Evolutionary conservation across 371 early-diverging fungal genomes (phyloP), one percentile per base, ranked within the genome.

Genomic region (Chytridiales sp.): DNA sequence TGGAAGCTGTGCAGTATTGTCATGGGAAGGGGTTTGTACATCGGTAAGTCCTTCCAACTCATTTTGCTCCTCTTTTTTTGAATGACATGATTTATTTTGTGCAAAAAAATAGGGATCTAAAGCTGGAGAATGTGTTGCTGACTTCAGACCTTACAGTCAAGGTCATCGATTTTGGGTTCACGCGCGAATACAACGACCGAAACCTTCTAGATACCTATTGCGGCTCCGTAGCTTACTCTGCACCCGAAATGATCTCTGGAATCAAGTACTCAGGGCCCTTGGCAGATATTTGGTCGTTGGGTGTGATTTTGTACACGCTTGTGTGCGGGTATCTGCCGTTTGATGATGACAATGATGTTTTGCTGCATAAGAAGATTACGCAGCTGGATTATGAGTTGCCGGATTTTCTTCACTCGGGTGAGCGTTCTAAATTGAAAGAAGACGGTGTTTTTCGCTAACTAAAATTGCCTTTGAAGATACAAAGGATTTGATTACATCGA

Each of bases 141-240:
- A 89, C 87, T 61, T 69, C 79, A 30, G 78, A 90, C 47, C 72
- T 85, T 61, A 81, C 86, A 52, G 80, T 88, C 64, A 94, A 92
- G 67, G 74, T 94, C 39, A 87, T 87, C 47, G 94, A 94, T 74
- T 92, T 94, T 79, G 94, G 94, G 21, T 92, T 94, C 76, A 89
- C 91, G n/a, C 77, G 87, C 11, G 81, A 84, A 48, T 81, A 79
- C 30, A 68, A 61, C 9, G 85, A 87, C 30, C 72, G 76, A 40
- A 85, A 83, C 59, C 69, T 88, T 32, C 75, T 92, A 19, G 93
- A 92, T 60, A 88, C 90, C 1, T 89, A 87, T 69, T 93, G 93
- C 68, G 93, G 93, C 0, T 88, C 89, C 32, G 77, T 84, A 1
- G 88, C 87, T 9, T 93, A 91, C 70, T 87, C 91, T 27, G 86